Evolutionary conservation across 495 filamentous ascomycete species (phyloP), one percentile per base, ranked within the genome.

Genomic region (Amorphotheca resinae): DNA sequence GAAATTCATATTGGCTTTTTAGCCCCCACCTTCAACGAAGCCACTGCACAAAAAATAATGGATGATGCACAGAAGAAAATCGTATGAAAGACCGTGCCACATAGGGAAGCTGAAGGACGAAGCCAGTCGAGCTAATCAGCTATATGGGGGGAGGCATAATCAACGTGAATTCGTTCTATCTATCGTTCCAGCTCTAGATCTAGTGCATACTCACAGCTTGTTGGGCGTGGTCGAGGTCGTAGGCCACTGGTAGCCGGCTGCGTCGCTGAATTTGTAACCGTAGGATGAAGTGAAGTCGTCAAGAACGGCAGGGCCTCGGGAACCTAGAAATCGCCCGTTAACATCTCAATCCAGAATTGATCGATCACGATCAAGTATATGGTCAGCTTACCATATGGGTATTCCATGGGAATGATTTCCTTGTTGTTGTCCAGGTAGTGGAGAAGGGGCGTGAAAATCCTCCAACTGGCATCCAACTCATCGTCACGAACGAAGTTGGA

Each of bases 401-500:
- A 99, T 61, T 95, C 93, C 93, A 99, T 99, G 22, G 93, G 93
- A 48, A 93, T 83, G 42, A 99, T 96, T 66, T 99, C 93, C 69
- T 91, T 89, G 68, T 95, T 95, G 59, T 91, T 86, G 54, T 99
- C 93, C 26, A 99, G 73, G 66, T 99, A 99, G 66, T 96, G 93
- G 55, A 99, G 70, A 30, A 99, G 76, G 42, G 93, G 93, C 4
- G 86, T 88, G 68, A 99, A 99, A 62, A 99, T 93, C 59, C 87
- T 86, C 93, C 93, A 99, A 69, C 82, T 89, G 41, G 93, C 87
- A 57, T 99, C 93, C 15, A 99, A 71, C 66, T 99, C 93, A 59
- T 99, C 93, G 56, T 99, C 93, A 67, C 93, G 79, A 46, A 99
- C 93, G 64, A 99, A 99, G 78, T 99, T 99, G 64, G 88, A 95